Base-by-base conservation (phyloP, 75 land plant species). In the Pinus albicaulis region DNA sequence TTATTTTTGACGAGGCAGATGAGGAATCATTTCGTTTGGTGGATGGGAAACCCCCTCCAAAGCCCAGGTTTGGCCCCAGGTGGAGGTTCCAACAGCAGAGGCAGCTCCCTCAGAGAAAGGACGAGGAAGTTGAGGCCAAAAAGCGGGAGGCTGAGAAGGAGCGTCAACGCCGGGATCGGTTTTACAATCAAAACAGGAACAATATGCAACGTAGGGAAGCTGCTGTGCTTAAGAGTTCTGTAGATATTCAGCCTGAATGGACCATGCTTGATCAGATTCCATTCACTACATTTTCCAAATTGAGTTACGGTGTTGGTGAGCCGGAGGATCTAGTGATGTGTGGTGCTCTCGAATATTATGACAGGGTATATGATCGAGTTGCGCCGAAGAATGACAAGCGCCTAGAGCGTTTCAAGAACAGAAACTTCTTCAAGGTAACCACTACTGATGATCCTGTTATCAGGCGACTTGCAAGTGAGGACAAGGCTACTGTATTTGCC, bases 201-300 rank as follows among this genome's bases (percentile, higher is more conserved):
- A 91, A 25, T 79, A 93, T 53, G 76, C 77, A 64, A 26, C 86
- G 96, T 17, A 83, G 93, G 10, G 93, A 89, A 36, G 84, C 92
- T 2, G 87, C 93, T 0, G 82, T 83, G 12, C 79, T 88, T 53
- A 86, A 86, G 72, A 89, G 94, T 34, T 85, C 90, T 5, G 99
- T 96, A 24, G 99, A 96, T 58, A 96, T 96, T 71, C 99, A 92
- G 86, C 99, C 99, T 7, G 99, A 97, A 75, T 97, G 99, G 99
- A 86, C 94, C 57, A 92, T 97, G 91, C 88, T 97, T 7, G 99
- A 97, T 56, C 99, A 97, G 89, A 97, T 97, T 73, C 99, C 98
- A 19, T 92, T 97, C 74, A 82, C 98, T 0, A 87, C 98, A 12
- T 95, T 97, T 79, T 85, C 93, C 3, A 97, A 97, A 82, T 83